Conservation (phyloP, 208 protist genomes). For the Wallacemonas rigidus region DNA sequence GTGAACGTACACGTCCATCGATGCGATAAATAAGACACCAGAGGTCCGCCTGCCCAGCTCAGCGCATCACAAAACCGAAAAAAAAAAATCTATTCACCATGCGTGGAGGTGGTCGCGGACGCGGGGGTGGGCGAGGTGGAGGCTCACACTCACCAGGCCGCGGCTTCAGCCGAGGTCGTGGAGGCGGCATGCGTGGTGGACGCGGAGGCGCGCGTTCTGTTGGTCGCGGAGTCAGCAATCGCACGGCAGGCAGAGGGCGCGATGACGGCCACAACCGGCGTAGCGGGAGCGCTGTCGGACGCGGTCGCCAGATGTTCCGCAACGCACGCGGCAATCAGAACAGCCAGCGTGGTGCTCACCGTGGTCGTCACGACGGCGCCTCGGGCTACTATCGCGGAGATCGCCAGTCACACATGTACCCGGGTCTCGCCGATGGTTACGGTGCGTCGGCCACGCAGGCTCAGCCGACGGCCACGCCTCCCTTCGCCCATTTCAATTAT, state of each 20-base stretch:
- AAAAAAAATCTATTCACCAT: background rate
- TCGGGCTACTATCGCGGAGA: slow-evolving; percentile 9
- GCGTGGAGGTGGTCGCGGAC: slow-evolving; percentile 4
- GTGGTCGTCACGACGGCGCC: background rate
- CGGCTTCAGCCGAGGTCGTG: background rate
- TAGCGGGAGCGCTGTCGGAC: no score
- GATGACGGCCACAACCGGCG: no score
- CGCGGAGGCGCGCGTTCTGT: background rate
- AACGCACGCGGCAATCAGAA: background rate
- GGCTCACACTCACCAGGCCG: background rate
- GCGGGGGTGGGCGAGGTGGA: background rate
- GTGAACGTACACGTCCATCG: no score
- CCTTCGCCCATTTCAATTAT: background rate
- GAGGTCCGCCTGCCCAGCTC: background rate
- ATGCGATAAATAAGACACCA: no score
- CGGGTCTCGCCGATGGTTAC: background rate
- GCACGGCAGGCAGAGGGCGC: no score
- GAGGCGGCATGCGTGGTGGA: background rate
- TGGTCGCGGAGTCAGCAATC: background rate
- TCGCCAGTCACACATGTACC: slow-evolving; percentile 10
- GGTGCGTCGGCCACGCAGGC: background rate
- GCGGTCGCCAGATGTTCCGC: no score
- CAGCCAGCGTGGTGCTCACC: background rate
- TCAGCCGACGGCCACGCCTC: slow-evolving; percentile 8
- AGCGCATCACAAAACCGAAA: background rate